phyloP scores from a whole-genome alignment of 768 basidiomycete species.

The Podaxis sp. region DNA sequence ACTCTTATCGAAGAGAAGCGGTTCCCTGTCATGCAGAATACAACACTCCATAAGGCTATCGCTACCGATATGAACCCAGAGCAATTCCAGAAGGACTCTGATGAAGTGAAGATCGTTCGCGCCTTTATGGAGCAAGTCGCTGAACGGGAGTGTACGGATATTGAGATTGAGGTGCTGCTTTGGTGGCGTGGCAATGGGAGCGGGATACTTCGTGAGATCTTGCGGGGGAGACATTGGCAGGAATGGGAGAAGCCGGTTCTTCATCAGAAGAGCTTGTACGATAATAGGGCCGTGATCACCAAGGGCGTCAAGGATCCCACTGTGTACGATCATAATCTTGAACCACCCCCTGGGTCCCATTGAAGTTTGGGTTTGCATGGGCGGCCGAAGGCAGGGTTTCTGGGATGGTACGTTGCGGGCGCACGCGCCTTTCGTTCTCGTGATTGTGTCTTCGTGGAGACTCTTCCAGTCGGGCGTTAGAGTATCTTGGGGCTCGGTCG shows the following conservation, averaged over 20 bases:
- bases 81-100: neutral
- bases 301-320: neutral
- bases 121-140: constrained; percentile 14
- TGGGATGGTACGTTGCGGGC: no score
- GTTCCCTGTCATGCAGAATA: constrained; percentile 18
- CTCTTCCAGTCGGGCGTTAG: no score
- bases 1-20: constrained; percentile 11
- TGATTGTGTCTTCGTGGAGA: no score
- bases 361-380: no score
- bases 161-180: neutral
- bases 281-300: neutral
- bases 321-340: no score
- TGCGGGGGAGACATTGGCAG: neutral
- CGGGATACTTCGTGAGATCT: neutral
- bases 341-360: no score
- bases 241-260: constrained; percentile 3
- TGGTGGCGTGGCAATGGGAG: neutral
- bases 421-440: no score
- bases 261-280: neutral
- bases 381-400: no score
- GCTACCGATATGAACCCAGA: neutral
- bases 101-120: neutral
- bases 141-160: neutral
- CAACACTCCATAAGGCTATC: neutral
- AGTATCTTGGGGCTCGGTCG: no score